These are phyloP conservation scores for Picocystis sp. DNA, from an alignment of 163 green algal species.

Conservation along the genomic window DNA sequence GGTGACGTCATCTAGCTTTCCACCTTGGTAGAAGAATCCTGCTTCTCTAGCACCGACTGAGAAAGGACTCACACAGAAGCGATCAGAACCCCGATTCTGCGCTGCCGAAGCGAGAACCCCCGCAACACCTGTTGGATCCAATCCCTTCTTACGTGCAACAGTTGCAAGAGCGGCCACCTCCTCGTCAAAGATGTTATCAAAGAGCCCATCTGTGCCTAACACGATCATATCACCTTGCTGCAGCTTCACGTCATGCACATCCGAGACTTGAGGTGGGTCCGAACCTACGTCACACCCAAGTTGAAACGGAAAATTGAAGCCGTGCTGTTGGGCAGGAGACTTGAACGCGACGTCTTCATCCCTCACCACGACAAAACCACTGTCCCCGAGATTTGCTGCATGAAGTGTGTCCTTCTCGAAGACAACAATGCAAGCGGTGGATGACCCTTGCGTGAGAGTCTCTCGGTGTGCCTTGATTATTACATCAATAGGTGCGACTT, in stretches of 20 bases:
- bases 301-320: slow-evolving; percentile 98
- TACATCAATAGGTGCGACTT: too few relatives aligned
- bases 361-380: slow-evolving; percentile 56
- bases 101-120: slow-evolving; percentile 37
- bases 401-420: slow-evolving; percentile 42
- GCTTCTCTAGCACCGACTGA: slow-evolving; percentile 42
- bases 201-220: slow-evolving; percentile 78
- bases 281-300: slow-evolving; percentile 34
- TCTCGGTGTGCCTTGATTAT: too few relatives aligned
- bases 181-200: slow-evolving; percentile 86
- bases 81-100: slow-evolving; percentile 38
- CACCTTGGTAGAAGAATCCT: slow-evolving; percentile 42
- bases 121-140: slow-evolving; percentile 15
- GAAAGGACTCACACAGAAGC: slow-evolving; percentile 66
- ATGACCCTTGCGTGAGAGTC: slow-evolving; percentile 36
- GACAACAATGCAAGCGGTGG: slow-evolving; percentile 61
- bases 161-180: slow-evolving; percentile 33
- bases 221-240: slow-evolving; percentile 67
- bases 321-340: slow-evolving; percentile 80
- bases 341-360: slow-evolving; percentile 50
- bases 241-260: slow-evolving; percentile 43
- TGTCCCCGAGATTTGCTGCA: slow-evolving; percentile 66
- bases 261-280: slow-evolving; percentile 50
- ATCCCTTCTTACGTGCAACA: slow-evolving; percentile 5
- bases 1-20: slow-evolving; percentile 88